Percentiles rank a stretch among this genome's conserved stretches.
Conservation (phyloP, 345 rosid genomes). For the Tarenaya hassleriana region DNA sequence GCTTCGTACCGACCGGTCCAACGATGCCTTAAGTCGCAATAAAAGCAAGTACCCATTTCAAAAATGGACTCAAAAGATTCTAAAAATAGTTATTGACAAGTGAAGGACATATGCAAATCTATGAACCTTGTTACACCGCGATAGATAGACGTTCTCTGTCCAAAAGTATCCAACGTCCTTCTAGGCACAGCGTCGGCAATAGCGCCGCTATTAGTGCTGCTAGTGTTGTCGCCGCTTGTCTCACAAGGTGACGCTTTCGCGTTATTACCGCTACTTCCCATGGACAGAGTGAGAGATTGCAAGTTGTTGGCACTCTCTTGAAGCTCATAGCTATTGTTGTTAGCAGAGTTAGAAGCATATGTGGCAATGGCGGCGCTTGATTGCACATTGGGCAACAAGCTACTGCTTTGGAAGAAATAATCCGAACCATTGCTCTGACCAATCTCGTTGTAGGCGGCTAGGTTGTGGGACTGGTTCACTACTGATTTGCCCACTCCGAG, state of each 20-base stretch:
- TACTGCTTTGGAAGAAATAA: slow-evolving; percentile 45
- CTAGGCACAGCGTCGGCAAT: slow-evolving; percentile 56
- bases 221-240: slow-evolving; percentile 44
- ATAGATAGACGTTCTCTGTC: slow-evolving; percentile 96
- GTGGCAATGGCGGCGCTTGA: slow-evolving; percentile 29
- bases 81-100: background rate
- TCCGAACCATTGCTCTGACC: slow-evolving; percentile 40
- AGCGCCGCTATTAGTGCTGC: slow-evolving; percentile 42
- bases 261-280: slow-evolving; percentile 52
- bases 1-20: slow-evolving; percentile 99
- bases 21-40: slow-evolving; percentile 56
- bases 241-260: slow-evolving; percentile 40
- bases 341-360: slow-evolving; percentile 22
- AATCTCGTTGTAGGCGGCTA: slow-evolving; percentile 54
- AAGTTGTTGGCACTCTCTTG: slow-evolving; percentile 67
- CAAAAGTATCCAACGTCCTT: slow-evolving; percentile 84
- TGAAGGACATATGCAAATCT: slow-evolving; percentile 1
- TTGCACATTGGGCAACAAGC: slow-evolving; percentile 45
- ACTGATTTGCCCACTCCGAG: slow-evolving; percentile 91
- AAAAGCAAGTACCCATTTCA: slow-evolving; percentile 4
- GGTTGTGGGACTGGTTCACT: slow-evolving; percentile 50
- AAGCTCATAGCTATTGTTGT: slow-evolving; percentile 45
- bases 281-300: slow-evolving; percentile 80
- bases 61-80: slow-evolving; percentile 1
- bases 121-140: slow-evolving; percentile 94